Percentiles rank a stretch among this genome's conserved stretches.
These are phyloP conservation scores for Cenchrus americanus DNA, from an alignment of 176 grass and related monocot species.

Conservation along the genomic window DNA sequence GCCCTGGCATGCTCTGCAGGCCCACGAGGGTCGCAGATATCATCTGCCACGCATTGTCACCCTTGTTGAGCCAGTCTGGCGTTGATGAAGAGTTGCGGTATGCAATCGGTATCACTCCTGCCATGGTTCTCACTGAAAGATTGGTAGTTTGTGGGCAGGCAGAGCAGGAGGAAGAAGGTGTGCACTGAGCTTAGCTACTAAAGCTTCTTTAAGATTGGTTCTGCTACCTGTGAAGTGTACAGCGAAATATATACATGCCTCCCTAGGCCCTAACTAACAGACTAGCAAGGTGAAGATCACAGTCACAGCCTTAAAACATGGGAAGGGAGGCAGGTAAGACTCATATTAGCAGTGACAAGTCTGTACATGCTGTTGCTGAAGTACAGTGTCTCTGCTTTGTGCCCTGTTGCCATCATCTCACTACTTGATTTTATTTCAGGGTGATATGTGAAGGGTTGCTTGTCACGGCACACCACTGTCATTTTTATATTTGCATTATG, in stretches of 20 bases:
- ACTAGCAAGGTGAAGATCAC: neutral
- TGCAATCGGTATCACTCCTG: conserved; percentile 21
- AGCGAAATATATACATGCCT: neutral
- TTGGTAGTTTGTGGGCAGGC: neutral
- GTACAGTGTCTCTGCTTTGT: neutral
- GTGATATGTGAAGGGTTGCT: neutral
- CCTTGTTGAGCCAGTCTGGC: conserved; percentile 67
- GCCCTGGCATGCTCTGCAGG: conserved; percentile 65
- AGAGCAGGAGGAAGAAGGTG: neutral
- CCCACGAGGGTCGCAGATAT: conserved; percentile 54
- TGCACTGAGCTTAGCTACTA: neutral
- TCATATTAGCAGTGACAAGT: neutral
- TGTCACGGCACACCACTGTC: neutral
- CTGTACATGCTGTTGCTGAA: neutral
- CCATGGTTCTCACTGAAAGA: conserved; percentile 3
- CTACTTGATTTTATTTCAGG: neutral
- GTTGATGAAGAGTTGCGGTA: conserved; percentile 49
- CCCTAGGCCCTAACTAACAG: neutral
- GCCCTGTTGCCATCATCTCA: conserved; percentile 25
- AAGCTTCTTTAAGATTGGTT: neutral
- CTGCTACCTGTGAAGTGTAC: conserved; percentile 1
- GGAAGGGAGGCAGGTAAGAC: neutral
- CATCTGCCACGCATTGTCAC: conserved; percentile 78
- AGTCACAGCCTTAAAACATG: neutral
- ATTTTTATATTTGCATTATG: neutral